Evolutionary conservation across 208 protist genomes (phyloP), one percentile per base, ranked within the genome.

Genomic region (Balamuthia mandrillaris): DNA sequence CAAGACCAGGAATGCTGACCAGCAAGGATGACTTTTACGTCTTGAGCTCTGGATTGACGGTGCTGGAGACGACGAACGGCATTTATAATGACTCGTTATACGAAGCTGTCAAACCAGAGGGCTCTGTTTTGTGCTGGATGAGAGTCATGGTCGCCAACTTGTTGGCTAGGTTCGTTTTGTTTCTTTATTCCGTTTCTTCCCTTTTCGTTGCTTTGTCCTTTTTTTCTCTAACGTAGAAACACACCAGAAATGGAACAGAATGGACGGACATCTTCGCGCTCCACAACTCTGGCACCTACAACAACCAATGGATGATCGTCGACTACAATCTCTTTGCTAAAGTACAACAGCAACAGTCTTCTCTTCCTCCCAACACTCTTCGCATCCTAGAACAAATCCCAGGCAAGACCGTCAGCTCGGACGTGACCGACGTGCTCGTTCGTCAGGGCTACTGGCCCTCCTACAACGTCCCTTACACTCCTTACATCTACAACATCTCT

Each of bases 251-350:
- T 31, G 85, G 61, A 31, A 31, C 86, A 24, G 47, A 92, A n/a
- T 97, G 93, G 93, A 68, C 87, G 16, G 0, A 90, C 29, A 74
- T 88, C 27, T 95, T 96, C 85, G 33, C 54, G 9, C 70, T n/a
- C 18, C 27, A 79, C 1, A 79, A 79, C 70, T 61, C 18, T 56
- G 49, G 95, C 31, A 96, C 94, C 10, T 96, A 96, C 51, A 96
- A 95, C 72, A 95, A 96, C 61, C 94, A 96, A 86, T 97, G 91
- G 91, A 94, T 96, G 72, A 89, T 96, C 21, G 21, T 96, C 18
- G 88, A 96, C 65, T 91, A 92, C 68, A 93, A 92, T 1, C 81
- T 87, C 24, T 92, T 92, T 31, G 70, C 61, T n/a, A 42, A 86
- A 9, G 78, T 61, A 29, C 47, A 81, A 1, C 66, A 51, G n/a